phyloP scores from a whole-genome alignment of 1,284 basidiomycete species.

The Ceratobasidium sp. region DNA sequence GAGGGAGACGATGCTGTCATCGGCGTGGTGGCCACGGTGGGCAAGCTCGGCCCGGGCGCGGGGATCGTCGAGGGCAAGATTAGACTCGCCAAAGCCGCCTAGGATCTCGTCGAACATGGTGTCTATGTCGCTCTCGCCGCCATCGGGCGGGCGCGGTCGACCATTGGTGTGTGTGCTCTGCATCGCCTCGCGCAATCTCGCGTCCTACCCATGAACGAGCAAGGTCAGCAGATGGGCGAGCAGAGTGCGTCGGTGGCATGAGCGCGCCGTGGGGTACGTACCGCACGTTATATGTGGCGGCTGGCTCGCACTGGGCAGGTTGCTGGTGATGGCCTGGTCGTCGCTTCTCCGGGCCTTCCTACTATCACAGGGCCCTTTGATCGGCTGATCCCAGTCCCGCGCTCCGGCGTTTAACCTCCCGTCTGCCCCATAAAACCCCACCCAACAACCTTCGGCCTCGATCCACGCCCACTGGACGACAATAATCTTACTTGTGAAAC shows the following conservation, averaged over 20 bases:
- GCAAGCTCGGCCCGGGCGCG: background rate
- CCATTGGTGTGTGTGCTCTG: constrained; percentile 27
- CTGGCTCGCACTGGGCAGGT: background rate
- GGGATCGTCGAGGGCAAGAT: constrained; percentile 34
- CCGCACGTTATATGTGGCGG: constrained; percentile 7
- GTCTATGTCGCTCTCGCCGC: constrained; percentile 32
- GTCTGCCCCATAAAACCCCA: constrained; percentile 3
- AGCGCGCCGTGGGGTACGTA: background rate
- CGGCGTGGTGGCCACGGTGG: constrained; percentile 18
- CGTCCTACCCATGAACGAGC: background rate
- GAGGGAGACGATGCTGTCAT: constrained; percentile 37
- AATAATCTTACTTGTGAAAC: constrained; percentile 3
- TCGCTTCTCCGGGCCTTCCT: constrained; percentile 19
- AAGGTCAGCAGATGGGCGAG: background rate
- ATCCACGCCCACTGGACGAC: background rate
- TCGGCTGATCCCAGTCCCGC: constrained; percentile 5
- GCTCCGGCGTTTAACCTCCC: background rate
- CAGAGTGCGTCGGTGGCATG: background rate
- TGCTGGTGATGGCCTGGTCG: constrained; percentile 1
- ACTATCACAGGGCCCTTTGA: constrained; percentile 1
- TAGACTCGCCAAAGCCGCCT: constrained; percentile 26
- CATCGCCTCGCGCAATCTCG: constrained; percentile 27
- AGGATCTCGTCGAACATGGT: constrained; percentile 40
- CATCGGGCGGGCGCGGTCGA: constrained; percentile 15
- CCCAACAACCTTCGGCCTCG: background rate